A percentile compares a stretch with the other conserved stretches of the same genome.
phyloP scores from a whole-genome alignment of 331 rosid species.

The Arachis monticola region DNA sequence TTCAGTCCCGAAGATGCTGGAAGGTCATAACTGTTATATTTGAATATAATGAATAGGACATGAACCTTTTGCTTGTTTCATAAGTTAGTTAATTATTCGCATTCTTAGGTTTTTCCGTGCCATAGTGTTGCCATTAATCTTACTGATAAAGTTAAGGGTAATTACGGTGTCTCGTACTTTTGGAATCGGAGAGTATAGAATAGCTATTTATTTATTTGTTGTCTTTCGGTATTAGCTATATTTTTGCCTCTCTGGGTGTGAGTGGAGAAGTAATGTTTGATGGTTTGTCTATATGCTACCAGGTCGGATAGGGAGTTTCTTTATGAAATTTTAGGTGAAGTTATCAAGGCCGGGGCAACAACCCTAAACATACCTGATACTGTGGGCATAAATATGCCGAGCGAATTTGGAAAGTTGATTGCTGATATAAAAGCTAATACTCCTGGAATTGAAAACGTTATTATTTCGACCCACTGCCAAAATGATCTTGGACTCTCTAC shows the following conservation, averaged over 20 bases:
- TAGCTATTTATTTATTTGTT: neutral
- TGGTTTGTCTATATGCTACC: slow-evolving; percentile 18
- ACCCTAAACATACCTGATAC: slow-evolving; percentile 97
- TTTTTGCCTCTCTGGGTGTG: too few relatives aligned
- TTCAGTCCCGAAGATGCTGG: slow-evolving; percentile 99
- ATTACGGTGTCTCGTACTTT: too few relatives aligned
- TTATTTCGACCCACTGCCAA: slow-evolving; percentile 96
- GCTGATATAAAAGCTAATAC: slow-evolving; percentile 91
- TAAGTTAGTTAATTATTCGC: neutral
- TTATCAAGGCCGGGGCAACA: slow-evolving; percentile 93
- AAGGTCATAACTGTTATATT: slow-evolving; percentile 48
- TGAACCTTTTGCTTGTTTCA: neutral
- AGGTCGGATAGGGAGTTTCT: slow-evolving; percentile 93
- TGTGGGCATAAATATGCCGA: slow-evolving; percentile 78
- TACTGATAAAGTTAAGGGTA: too few relatives aligned
- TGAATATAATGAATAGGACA: neutral
- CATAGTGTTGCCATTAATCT: neutral
- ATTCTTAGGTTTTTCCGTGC: neutral
- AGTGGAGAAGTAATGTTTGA: too few relatives aligned
- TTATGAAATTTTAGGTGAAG: slow-evolving; percentile 88
- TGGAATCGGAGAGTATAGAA: neutral
- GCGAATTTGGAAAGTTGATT: slow-evolving; percentile 75
- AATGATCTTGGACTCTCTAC: slow-evolving; percentile 97
- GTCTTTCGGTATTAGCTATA: neutral
- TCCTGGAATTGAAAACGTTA: slow-evolving; percentile 80